Evolutionary conservation across 2,329 filamentous ascomycete genomes (phyloP).

Genomic region (Geosmithia morbida): DNA sequence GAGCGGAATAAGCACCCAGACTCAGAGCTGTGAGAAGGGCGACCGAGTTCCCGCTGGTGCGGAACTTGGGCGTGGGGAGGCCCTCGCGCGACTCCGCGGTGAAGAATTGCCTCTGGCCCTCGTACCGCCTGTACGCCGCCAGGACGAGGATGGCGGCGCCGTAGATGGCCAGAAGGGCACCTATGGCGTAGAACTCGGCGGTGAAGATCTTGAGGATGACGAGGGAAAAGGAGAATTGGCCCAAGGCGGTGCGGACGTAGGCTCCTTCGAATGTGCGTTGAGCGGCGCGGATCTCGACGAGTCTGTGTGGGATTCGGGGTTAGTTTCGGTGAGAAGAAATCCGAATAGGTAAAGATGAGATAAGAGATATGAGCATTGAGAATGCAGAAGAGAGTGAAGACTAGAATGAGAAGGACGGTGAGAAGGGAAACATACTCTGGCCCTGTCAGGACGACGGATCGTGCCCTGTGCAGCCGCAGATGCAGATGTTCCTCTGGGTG

Average conservation of each 20-base stretch:
- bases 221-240: slow-evolving; percentile 89
- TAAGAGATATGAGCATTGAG: background rate
- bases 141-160: slow-evolving; percentile 74
- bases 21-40: slow-evolving; percentile 41
- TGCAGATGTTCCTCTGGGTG: slow-evolving; percentile 60
- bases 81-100: slow-evolving; percentile 22
- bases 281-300: slow-evolving; percentile 87
- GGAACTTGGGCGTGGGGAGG: slow-evolving; percentile 34
- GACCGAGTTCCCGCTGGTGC: slow-evolving; percentile 50
- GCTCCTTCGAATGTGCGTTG: slow-evolving; percentile 96
- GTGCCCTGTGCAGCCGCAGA: slow-evolving; percentile 66
- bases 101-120: slow-evolving; percentile 93
- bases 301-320: slow-evolving; percentile 21
- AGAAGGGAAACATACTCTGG: slow-evolving; percentile 40
- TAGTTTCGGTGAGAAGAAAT: background rate
- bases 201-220: slow-evolving; percentile 91
- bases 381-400: background rate
- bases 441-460: slow-evolving; percentile 63
- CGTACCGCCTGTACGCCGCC: slow-evolving; percentile 71
- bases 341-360: background rate
- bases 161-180: slow-evolving; percentile 89
- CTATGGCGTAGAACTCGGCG: slow-evolving; percentile 88
- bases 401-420: no score
- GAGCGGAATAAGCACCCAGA: slow-evolving; percentile 38
- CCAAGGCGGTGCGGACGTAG: slow-evolving; percentile 86